Conservation (phyloP, 495 filamentous ascomycete species). For the Thozetella sp. region DNA sequence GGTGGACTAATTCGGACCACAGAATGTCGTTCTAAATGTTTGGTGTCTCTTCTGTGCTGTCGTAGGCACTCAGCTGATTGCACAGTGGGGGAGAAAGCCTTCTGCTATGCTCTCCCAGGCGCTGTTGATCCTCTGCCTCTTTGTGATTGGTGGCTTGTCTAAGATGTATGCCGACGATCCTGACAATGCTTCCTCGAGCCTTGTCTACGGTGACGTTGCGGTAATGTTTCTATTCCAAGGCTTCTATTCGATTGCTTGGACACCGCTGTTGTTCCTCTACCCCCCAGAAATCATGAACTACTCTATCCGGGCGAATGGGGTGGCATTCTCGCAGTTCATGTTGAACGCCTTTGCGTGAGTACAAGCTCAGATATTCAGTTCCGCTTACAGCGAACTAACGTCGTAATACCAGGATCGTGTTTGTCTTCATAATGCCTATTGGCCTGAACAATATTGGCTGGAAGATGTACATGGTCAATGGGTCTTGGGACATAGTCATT, state of each 20-base stretch:
- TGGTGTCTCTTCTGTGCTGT: conserved; percentile 41
- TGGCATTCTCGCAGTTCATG: conserved; percentile 25
- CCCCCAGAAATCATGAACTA: conserved; percentile 36
- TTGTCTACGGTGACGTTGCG: conserved; percentile 41
- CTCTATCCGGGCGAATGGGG: conserved; percentile 31
- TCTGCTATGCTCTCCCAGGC: conserved; percentile 39
- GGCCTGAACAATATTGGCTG: conserved; percentile 34
- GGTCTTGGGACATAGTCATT: conserved; percentile 25
- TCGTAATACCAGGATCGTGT: conserved; percentile 28
- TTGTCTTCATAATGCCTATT: conserved; percentile 52
- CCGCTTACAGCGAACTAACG: conserved; percentile 2
- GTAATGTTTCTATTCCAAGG: conserved; percentile 49
- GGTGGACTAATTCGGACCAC: conserved; percentile 15
- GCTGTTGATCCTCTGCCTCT: conserved; percentile 43
- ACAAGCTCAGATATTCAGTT: neutral
- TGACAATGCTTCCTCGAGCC: conserved; percentile 21
- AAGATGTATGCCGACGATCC: conserved; percentile 48
- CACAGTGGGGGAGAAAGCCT: conserved; percentile 42
- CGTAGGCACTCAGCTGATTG: conserved; percentile 34
- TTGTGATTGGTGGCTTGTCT: conserved; percentile 50
- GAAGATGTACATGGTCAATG: conserved; percentile 36
- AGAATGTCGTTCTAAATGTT: conserved; percentile 43
- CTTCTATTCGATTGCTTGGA: conserved; percentile 50
- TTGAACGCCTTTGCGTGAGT: conserved; percentile 50
- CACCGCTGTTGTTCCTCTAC: conserved; percentile 51